Percentiles rank a stretch among this genome's conserved stretches.
These are phyloP conservation scores for Boletus patriciae DNA, from an alignment of 768 basidiomycete genomes.

Conservation along the genomic window DNA sequence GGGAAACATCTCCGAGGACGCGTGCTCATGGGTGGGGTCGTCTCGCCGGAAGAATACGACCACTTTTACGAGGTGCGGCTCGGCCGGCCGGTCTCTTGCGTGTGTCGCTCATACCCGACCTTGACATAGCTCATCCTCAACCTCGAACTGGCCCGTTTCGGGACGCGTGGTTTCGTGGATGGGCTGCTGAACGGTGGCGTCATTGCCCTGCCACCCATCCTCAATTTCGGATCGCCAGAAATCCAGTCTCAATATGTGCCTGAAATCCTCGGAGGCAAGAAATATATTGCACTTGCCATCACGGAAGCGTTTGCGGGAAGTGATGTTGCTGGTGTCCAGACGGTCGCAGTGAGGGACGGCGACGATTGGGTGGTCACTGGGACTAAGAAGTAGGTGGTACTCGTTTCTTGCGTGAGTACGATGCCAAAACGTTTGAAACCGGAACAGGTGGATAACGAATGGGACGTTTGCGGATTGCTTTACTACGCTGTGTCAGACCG, in stretches of 20 bases:
- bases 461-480: slow-evolving; percentile 85
- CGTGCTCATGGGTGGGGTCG: slow-evolving; percentile 73
- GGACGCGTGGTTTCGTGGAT: slow-evolving; percentile 85
- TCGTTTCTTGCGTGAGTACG: background rate
- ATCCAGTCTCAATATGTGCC: slow-evolving; percentile 69
- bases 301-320: slow-evolving; percentile 93
- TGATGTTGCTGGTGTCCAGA: slow-evolving; percentile 82
- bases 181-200: slow-evolving; percentile 80
- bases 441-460: slow-evolving; percentile 83
- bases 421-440: background rate
- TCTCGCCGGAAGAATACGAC: slow-evolving; percentile 85
- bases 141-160: slow-evolving; percentile 79
- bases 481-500: slow-evolving; percentile 74
- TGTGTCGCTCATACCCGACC: background rate
- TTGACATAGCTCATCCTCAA: slow-evolving; percentile 65
- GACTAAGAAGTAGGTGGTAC: slow-evolving; percentile 74
- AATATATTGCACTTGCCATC: slow-evolving; percentile 87
- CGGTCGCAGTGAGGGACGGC: slow-evolving; percentile 81
- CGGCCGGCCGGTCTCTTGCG: background rate
- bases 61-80: slow-evolving; percentile 83
- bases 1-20: slow-evolving; percentile 87
- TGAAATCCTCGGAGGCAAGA: slow-evolving; percentile 73
- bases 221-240: slow-evolving; percentile 84
- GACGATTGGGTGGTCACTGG: slow-evolving; percentile 87
- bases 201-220: slow-evolving; percentile 85